Percentiles rank a stretch among this genome's conserved stretches.
Evolutionary conservation across 2,329 filamentous ascomycete genomes (phyloP).

Genomic region (Sclerotinia minor): DNA sequence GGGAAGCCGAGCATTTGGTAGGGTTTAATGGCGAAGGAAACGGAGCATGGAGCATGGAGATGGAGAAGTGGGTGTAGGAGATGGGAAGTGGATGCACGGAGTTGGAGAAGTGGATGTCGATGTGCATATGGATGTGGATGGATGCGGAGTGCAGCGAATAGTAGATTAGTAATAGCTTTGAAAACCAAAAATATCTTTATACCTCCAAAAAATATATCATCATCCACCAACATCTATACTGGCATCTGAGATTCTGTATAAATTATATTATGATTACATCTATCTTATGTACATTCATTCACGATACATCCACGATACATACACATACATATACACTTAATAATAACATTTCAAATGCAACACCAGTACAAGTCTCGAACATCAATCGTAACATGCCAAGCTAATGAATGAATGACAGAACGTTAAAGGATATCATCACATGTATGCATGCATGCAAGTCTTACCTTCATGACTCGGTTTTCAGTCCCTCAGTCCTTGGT

Average conservation of each 20-base stretch:
- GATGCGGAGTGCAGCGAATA: background rate
- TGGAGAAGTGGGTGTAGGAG: background rate
- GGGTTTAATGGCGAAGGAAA: background rate
- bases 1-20: background rate
- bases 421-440: background rate
- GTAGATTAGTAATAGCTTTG: background rate
- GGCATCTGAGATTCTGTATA: background rate
- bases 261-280: background rate
- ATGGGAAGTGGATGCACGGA: background rate
- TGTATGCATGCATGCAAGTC: background rate
- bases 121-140: background rate
- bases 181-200: background rate
- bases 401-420: background rate
- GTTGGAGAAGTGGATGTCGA: background rate
- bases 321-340: too few species aligned
- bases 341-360: background rate
- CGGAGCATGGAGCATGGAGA: background rate
- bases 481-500: background rate
- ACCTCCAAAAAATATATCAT: background rate
- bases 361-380: background rate
- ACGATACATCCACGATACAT: too few species aligned
- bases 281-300: too few species aligned
- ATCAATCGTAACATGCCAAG: background rate
- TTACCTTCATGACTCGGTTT: background rate
- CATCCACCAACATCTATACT: too few species aligned